These are phyloP conservation scores for Gracilariopsis chorda DNA, from an alignment of 23 red algal species.

Conservation along the genomic window DNA sequence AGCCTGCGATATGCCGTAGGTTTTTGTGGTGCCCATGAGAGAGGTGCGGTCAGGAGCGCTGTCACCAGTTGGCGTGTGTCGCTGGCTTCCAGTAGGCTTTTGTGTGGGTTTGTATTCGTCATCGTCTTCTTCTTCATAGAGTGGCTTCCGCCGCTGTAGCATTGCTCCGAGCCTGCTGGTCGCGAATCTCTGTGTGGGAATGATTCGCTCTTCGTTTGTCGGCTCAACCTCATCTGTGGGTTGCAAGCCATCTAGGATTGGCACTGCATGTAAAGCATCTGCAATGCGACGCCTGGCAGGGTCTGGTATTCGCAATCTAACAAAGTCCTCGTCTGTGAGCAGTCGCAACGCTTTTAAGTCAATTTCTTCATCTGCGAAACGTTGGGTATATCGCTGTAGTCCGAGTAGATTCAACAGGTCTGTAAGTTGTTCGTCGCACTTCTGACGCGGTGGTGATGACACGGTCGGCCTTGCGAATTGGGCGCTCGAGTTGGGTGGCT, in stretches of 20 bases:
- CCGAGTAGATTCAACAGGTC: conserved; percentile 2
- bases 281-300: conserved; percentile 49
- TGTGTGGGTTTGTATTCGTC: conserved; percentile 20
- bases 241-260: conserved; percentile 14
- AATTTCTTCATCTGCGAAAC: conserved; percentile 61
- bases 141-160: background rate
- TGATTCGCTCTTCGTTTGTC: background rate
- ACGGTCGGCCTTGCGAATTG: background rate
- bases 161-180: background rate
- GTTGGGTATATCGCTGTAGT: conserved; percentile 12
- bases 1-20: background rate
- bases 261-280: conserved; percentile 62
- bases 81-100: background rate
- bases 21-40: background rate
- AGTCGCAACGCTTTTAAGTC: conserved; percentile 53
- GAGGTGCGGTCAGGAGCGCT: background rate
- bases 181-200: conserved; percentile 11
- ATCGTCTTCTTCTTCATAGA: background rate
- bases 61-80: background rate
- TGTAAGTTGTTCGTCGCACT: background rate
- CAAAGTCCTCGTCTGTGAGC: conserved; percentile 32
- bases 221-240: background rate
- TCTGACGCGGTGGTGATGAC: background rate
- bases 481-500: too few species aligned
- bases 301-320: conserved; percentile 40